Conservation (phyloP, 306 rosid species). For the Styphnolobium japonicum region DNA sequence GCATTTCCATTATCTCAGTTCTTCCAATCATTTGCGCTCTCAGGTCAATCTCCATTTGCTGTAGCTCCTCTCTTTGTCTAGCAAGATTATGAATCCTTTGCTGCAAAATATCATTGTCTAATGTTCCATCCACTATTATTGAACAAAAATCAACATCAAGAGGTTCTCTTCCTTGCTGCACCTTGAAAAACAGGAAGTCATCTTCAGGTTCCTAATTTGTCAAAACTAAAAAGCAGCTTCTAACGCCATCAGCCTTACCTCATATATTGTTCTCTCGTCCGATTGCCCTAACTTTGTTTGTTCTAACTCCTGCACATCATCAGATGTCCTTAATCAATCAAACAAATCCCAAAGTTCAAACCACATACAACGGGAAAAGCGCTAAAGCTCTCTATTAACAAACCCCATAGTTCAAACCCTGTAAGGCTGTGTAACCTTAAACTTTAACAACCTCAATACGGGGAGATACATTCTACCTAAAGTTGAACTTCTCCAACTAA, state of each 20-base stretch:
- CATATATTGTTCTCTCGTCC: conserved; percentile 90
- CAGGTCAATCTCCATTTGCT: conserved; percentile 75
- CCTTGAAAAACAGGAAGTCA: conserved; percentile 65
- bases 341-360: neutral
- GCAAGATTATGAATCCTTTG: conserved; percentile 58
- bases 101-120: conserved; percentile 66
- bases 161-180: conserved; percentile 96
- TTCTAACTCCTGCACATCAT: conserved; percentile 60
- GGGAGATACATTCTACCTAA: neutral
- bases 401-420: neutral
- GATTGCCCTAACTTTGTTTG: conserved; percentile 66
- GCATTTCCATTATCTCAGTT: conserved; percentile 73
- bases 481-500: neutral
- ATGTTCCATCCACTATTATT: conserved; percentile 67
- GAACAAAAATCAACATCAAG: conserved; percentile 87
- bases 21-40: conserved; percentile 86
- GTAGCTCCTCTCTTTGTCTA: conserved; percentile 81
- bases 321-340: conserved; percentile 23
- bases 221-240: conserved; percentile 21
- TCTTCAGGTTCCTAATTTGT: conserved; percentile 43
- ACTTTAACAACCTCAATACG: neutral
- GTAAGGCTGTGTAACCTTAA: neutral
- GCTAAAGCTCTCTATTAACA: neutral
- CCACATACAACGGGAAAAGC: neutral
- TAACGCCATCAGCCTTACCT: conserved; percentile 61